Evolutionary conservation across 2,329 filamentous ascomycete species (phyloP), one percentile per base, ranked within the genome.

Genomic region (Metarhizium anisopliae): DNA sequence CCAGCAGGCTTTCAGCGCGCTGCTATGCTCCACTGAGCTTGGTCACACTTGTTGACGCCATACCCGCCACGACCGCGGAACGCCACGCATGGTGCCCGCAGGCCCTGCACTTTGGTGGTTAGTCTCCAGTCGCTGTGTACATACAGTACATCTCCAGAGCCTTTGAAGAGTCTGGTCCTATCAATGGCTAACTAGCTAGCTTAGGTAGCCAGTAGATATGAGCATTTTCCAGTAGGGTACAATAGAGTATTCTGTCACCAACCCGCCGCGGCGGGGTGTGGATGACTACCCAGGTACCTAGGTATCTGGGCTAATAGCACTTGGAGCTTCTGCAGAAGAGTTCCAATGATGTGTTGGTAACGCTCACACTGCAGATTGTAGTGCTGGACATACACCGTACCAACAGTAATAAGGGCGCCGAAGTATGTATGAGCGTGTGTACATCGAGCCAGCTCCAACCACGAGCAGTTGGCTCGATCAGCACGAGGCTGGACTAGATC

Each of bases 11-110:
- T 53, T 53, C 56, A 50, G 50, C 50, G 30, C 52, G 50, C 50
- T 50, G 35, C 50, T 29, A 32, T 32, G 42, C 50, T 50, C 50
- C 56, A 49, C 40, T 14, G 20, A 47, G 42, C 18, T 25, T 55
- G 53, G 56, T 51, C 56, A 53, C 50, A 49, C 53, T 59, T 55
- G 43, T 59, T 55, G 43, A 61, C 58, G 55, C 55, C 59, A 50
- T 59, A 58, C 56, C 59, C 58, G 59, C 58, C 54, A 52, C 52
- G 51, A 42, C 55, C 52, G 55, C 54, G 52, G 50, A 53, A 53
- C 43, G 54, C 47, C 47, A 53, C 18, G 50, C 43, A 49, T n/a
- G 14, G 43, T 38, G 43, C 42, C 43, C 35, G 35, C 45, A 40
- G 32, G 30, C 36, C 36, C 35, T 30, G 51, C 20, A 35, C 35